Evolutionary conservation across 345 rosid genomes (phyloP).

Genomic region (Populus tremula): DNA sequence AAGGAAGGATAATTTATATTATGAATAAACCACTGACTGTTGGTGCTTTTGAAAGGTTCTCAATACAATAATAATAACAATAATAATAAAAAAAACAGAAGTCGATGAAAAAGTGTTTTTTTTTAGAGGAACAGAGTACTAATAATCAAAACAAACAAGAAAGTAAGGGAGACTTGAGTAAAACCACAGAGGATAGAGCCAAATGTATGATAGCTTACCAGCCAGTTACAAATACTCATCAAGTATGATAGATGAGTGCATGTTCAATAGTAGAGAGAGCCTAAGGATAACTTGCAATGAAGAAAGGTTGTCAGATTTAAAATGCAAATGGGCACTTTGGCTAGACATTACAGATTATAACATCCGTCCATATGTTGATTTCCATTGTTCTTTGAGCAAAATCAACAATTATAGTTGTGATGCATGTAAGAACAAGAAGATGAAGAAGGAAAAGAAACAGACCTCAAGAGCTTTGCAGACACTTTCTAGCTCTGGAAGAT

Average conservation of each 20-base stretch:
- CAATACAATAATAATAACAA: not conserved
- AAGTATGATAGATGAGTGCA: not conserved
- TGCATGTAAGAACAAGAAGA: not conserved
- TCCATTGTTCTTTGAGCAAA: not conserved
- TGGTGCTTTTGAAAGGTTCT: slow-evolving; percentile 35
- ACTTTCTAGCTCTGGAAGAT: slow-evolving; percentile 65
- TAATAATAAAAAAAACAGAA: not conserved
- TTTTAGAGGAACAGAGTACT: too few species aligned
- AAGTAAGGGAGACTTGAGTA: too few species aligned
- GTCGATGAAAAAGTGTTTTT: slow-evolving; percentile 5
- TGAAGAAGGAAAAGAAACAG: slow-evolving; percentile 20
- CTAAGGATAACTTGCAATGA: not conserved
- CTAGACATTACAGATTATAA: not conserved
- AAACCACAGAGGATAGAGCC: too few species aligned
- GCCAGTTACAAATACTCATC: not conserved
- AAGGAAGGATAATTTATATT: slow-evolving; percentile 4
- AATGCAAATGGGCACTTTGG: not conserved
- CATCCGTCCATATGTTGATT: not conserved
- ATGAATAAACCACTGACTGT: slow-evolving; percentile 24
- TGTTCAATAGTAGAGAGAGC: not conserved
- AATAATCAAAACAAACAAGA: too few species aligned
- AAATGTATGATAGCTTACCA: not conserved
- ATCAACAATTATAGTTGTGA: not conserved
- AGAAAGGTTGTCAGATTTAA: not conserved
- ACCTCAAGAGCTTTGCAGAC: slow-evolving; percentile 97